Percentiles rank a stretch among this genome's conserved stretches.
These are phyloP conservation scores for Metschnikowia sp. DNA, from an alignment of 805 yeast species.

Conservation along the genomic window DNA sequence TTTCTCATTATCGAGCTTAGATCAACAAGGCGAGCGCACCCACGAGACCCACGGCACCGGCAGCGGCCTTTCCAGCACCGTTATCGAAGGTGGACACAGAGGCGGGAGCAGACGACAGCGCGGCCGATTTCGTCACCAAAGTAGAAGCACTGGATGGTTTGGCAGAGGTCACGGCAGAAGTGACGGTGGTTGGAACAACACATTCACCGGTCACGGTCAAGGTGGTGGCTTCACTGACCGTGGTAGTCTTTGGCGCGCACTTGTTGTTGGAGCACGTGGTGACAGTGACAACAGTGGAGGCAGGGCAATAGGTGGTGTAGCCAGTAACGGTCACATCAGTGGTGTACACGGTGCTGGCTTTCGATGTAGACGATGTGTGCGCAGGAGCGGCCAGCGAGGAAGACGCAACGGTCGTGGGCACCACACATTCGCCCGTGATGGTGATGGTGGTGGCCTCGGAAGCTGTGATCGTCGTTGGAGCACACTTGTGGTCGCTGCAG, in stretches of 20 bases:
- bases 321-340: conserved; percentile 4
- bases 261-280: conserved; percentile 29
- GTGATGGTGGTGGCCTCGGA: conserved; percentile 30
- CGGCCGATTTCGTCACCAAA: not conserved
- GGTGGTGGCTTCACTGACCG: conserved; percentile 32
- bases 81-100: conserved; percentile 7
- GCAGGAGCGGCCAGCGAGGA: not conserved
- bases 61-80: conserved; percentile 38
- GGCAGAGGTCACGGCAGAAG: conserved; percentile 19
- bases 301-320: conserved; percentile 3
- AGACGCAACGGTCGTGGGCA: conserved; percentile 20
- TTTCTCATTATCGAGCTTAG: not conserved
- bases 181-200: conserved; percentile 26
- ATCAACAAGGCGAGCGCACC: conserved; percentile 15
- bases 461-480: conserved; percentile 25
- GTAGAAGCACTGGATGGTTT: not conserved
- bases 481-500: conserved; percentile 28
- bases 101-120: conserved; percentile 1
- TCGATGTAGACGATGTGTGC: not conserved
- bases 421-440: conserved; percentile 30
- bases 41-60: conserved; percentile 16
- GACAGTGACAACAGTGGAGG: conserved; percentile 30
- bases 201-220: conserved; percentile 32
- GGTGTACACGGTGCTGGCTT: not conserved
- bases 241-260: conserved; percentile 25